Evolutionary conservation across 148 eudicot species (phyloP).

Genomic region (Euryodendron excelsum): DNA sequence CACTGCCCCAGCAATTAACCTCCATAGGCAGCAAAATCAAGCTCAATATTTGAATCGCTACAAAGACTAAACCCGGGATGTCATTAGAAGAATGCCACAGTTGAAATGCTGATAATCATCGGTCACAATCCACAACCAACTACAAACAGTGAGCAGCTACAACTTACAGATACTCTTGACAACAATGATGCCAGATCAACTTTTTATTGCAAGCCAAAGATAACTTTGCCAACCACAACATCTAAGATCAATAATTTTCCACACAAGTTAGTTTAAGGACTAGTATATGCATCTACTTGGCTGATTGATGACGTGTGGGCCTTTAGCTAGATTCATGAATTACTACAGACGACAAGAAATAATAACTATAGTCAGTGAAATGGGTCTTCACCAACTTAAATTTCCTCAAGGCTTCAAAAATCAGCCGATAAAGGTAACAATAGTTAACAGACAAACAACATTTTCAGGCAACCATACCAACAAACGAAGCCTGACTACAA

Average conservation of each 20-base stretch:
- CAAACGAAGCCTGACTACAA: no score
- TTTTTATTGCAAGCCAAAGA: background rate
- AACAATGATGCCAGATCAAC: background rate
- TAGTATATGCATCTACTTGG: background rate
- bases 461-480: no score
- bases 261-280: background rate
- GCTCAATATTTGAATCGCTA: background rate
- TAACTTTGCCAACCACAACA: background rate
- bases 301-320: background rate
- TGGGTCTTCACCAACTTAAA: no score
- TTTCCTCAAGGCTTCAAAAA: no score
- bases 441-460: no score
- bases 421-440: no score
- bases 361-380: background rate
- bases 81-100: background rate
- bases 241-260: background rate
- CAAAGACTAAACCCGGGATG: background rate
- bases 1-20: background rate
- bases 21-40: background rate
- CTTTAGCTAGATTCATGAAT: no score
- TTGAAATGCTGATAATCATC: conserved; percentile 2
- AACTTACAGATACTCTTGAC: background rate
- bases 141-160: background rate
- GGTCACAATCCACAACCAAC: background rate
- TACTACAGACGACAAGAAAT: background rate